Percentiles rank a stretch among this genome's conserved stretches.
These are phyloP conservation scores for Cladophialophora chaetospira DNA, from an alignment of 2,329 filamentous ascomycete species.

Conservation along the genomic window DNA sequence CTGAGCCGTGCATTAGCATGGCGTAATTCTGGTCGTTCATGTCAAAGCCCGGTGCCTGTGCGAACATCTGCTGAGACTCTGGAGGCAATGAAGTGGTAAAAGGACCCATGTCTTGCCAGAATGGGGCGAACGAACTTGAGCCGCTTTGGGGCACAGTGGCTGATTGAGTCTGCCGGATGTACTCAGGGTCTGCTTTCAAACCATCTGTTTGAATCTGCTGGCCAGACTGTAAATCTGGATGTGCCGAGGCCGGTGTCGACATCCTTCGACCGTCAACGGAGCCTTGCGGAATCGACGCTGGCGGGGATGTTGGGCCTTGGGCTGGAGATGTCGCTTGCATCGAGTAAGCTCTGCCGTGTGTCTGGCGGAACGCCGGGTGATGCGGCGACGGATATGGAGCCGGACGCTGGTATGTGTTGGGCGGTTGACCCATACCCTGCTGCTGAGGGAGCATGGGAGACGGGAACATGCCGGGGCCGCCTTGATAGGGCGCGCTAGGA, in stretches of 20 bases:
- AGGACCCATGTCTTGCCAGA: constrained; percentile 41
- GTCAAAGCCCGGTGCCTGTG: constrained; percentile 46
- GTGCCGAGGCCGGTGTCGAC: constrained; percentile 45
- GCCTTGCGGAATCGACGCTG: constrained; percentile 41
- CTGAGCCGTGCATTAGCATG: constrained; percentile 50
- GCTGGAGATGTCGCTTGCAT: constrained; percentile 19
- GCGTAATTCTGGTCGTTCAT: constrained; percentile 48
- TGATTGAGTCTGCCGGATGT: constrained; percentile 33
- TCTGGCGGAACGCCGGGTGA: constrained; percentile 33
- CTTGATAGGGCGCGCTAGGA: constrained; percentile 41
- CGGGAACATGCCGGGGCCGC: constrained; percentile 39
- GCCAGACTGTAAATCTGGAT: constrained; percentile 12
- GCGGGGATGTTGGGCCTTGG: constrained; percentile 27
- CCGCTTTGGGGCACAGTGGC: constrained; percentile 29
- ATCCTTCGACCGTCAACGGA: constrained; percentile 41
- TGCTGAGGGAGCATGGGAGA: constrained; percentile 35
- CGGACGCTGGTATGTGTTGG: constrained; percentile 40
- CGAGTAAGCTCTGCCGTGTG: constrained; percentile 26
- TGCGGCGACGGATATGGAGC: constrained; percentile 45
- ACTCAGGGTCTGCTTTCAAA: constrained; percentile 27
- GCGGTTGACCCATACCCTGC: constrained; percentile 25
- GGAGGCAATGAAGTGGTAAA: constrained; percentile 54
- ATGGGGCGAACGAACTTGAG: constrained; percentile 16
- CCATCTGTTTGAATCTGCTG: constrained; percentile 17
- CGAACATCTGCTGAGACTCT: constrained; percentile 56